phyloP scores from a whole-genome alignment of 1,139 yeast species.

The Geotrichum reessii region DNA sequence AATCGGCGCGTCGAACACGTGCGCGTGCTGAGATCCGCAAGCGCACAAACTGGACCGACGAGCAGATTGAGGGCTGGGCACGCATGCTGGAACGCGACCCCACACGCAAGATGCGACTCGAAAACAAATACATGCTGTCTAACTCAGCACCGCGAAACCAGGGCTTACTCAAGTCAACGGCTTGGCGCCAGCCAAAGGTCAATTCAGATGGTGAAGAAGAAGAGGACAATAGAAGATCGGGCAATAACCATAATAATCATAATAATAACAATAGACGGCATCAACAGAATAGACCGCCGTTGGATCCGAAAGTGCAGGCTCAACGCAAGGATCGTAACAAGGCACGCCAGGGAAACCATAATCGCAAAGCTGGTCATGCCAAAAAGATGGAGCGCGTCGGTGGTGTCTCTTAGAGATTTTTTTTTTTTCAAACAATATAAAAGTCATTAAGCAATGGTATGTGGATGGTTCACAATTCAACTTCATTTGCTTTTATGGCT shows the following conservation, averaged over 20 bases:
- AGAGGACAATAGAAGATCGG: neutral
- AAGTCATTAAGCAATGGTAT: too few species aligned
- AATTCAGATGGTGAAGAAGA: constrained; percentile 9
- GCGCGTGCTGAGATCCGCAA: constrained; percentile 49
- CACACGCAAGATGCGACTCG: constrained; percentile 47
- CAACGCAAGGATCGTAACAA: constrained; percentile 49
- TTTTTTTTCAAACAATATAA: too few species aligned
- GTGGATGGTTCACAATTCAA: too few species aligned
- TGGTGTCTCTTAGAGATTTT: neutral
- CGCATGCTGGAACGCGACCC: constrained; percentile 66
- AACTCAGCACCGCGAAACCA: neutral
- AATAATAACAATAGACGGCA: constrained; percentile 8
- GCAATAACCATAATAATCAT: neutral
- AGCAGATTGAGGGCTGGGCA: constrained; percentile 92
- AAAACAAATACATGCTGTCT: constrained; percentile 51
- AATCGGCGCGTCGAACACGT: constrained; percentile 47
- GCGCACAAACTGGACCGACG: constrained; percentile 69
- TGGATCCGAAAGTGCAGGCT: constrained; percentile 9
- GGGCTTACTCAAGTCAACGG: constrained; percentile 20
- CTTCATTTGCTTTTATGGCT: too few species aligned
- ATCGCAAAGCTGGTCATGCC: constrained; percentile 56
- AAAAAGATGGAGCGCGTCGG: constrained; percentile 43
- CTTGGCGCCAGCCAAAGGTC: constrained; percentile 17
- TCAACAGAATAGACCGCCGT: neutral
- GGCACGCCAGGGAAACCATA: constrained; percentile 56